Conservation (phyloP, 1,139 yeast species). For the Torulaspora globosa region DNA sequence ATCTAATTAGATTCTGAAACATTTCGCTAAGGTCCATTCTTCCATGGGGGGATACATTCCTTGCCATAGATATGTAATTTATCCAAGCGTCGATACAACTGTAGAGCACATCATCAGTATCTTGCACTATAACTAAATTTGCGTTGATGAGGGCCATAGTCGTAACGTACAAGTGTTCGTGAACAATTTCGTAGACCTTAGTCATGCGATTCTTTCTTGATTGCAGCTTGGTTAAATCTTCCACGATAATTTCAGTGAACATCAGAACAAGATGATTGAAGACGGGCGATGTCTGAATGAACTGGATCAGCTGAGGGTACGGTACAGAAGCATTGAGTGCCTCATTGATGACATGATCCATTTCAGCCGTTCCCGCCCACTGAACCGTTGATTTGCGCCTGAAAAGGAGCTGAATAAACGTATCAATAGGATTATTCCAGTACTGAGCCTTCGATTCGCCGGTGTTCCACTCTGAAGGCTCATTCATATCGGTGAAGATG, state of each 20-base stretch:
- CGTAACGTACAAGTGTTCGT: constrained; percentile 32
- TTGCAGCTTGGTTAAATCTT: constrained; percentile 43
- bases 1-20: constrained; percentile 33
- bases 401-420: constrained; percentile 31
- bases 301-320: constrained; percentile 30
- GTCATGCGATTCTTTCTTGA: constrained; percentile 28
- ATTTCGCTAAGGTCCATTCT: constrained; percentile 40
- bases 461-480: constrained; percentile 14
- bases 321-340: constrained; percentile 20
- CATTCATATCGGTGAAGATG: constrained; percentile 42
- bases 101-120: constrained; percentile 27
- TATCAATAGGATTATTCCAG: constrained; percentile 43
- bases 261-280: constrained; percentile 33
- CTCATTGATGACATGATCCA: constrained; percentile 16
- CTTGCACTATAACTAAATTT: constrained; percentile 22
- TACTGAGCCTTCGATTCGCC: constrained; percentile 10
- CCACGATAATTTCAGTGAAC: constrained; percentile 52
- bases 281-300: constrained; percentile 22
- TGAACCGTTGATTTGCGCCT: constrained; percentile 15
- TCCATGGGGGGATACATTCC: constrained; percentile 39
- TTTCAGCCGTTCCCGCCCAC: constrained; percentile 14
- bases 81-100: constrained; percentile 43
- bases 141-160: constrained; percentile 34
- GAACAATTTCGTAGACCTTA: constrained; percentile 31
- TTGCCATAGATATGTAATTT: constrained; percentile 42